These are phyloP conservation scores for Nitzschia inconspicua DNA, from an alignment of 108 stramenopile genomes.

Conservation along the genomic window DNA sequence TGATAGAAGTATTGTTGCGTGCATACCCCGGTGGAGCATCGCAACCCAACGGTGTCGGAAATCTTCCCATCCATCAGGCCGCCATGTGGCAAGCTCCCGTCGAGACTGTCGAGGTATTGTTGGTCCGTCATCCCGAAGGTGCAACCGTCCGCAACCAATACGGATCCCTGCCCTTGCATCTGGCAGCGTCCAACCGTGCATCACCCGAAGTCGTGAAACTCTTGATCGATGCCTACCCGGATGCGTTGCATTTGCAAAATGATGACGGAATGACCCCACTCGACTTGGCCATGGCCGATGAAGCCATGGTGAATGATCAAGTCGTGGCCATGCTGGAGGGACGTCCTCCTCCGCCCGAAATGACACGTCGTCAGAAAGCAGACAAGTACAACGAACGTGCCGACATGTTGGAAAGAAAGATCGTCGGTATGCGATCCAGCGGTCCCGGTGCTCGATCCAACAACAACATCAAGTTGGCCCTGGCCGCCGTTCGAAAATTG, in stretches of 20 bases:
- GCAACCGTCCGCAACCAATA: slow-evolving; percentile 85
- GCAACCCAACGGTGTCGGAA: slow-evolving; percentile 77
- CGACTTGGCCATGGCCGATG: slow-evolving; percentile 76
- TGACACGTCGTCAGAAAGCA: slow-evolving; percentile 74
- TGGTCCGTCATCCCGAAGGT: slow-evolving; percentile 72
- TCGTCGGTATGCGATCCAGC: slow-evolving; percentile 43
- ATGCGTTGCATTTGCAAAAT: slow-evolving; percentile 84
- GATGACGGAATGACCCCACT: slow-evolving; percentile 91
- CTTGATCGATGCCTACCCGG: slow-evolving; percentile 81
- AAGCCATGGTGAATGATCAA: slow-evolving; percentile 57
- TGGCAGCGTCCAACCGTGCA: slow-evolving; percentile 84
- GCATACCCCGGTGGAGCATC: slow-evolving; percentile 78
- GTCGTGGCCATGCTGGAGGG: slow-evolving; percentile 84
- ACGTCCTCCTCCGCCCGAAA: slow-evolving; percentile 80
- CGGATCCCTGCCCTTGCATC: slow-evolving; percentile 80
- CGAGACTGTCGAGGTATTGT: slow-evolving; percentile 72
- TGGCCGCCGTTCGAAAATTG: slow-evolving; percentile 72
- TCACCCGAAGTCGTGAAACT: slow-evolving; percentile 69
- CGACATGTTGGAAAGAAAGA: slow-evolving; percentile 66
- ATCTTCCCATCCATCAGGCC: slow-evolving; percentile 85
- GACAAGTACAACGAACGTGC: slow-evolving; percentile 80
- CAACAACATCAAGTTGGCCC: slow-evolving; percentile 62
- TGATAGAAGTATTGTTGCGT: slow-evolving; percentile 69
- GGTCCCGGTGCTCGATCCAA: slow-evolving; percentile 40
- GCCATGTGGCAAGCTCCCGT: slow-evolving; percentile 86